phyloP scores from a whole-genome alignment of 148 eudicot species.

The Bassia scoparia region DNA sequence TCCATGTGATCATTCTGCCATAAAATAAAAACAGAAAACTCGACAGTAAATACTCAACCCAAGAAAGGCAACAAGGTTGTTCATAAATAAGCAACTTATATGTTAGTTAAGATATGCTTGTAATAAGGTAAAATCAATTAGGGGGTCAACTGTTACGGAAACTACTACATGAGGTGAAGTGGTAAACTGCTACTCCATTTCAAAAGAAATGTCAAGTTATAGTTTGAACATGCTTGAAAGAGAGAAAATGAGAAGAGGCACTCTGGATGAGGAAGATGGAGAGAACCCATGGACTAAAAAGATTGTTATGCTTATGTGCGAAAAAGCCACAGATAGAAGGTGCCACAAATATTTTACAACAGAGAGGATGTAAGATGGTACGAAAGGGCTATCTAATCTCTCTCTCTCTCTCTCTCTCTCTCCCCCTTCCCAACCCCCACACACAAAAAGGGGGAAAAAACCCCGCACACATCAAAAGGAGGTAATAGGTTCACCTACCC shows the following conservation, averaged over 20 bases:
- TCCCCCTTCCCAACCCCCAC: too few relatives aligned
- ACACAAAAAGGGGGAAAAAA: too few relatives aligned
- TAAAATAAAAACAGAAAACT: constrained; percentile 6
- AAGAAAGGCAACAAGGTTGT: constrained; percentile 5
- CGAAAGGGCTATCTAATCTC: too few relatives aligned
- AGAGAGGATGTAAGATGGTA: not conserved
- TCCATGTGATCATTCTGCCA: constrained; percentile 84
- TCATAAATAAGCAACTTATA: not conserved
- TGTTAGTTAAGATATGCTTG: not conserved
- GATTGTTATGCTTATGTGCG: too few relatives aligned
- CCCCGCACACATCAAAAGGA: too few relatives aligned
- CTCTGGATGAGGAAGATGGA: not conserved
- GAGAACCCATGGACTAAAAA: not conserved
- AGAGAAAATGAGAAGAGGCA: not conserved
- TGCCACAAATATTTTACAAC: not conserved
- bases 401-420: too few relatives aligned
- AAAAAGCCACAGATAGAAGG: not conserved
- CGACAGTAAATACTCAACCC: constrained; percentile 12
- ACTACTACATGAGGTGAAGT: not conserved
- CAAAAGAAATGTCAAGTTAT: not conserved
- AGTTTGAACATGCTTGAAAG: not conserved
- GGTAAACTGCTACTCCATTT: not conserved
- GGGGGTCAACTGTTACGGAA: not conserved
- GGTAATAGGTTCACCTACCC: not conserved
- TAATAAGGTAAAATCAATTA: not conserved